Conservation (phyloP, 192 early-diverging fungal genomes). For the Lobosporangium transversale region DNA sequence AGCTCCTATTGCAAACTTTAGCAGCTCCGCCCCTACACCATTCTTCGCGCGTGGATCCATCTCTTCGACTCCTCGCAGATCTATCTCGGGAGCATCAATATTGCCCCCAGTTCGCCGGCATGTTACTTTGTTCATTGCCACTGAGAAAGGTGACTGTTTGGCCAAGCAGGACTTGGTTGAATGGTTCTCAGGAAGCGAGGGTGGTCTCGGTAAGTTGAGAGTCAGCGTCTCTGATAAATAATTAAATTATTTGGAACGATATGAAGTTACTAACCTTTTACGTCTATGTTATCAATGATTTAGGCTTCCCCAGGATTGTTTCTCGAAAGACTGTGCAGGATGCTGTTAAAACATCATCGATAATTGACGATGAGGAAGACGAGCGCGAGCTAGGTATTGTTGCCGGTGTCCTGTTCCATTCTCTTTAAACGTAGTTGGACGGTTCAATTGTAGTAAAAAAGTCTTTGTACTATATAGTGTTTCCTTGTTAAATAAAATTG, state of each 20-base stretch:
- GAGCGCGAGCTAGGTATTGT: slow-evolving; percentile 27
- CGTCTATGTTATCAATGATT: not conserved
- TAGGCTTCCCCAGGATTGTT: slow-evolving; percentile 44
- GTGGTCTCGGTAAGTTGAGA: slow-evolving; percentile 32
- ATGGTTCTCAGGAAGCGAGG: slow-evolving; percentile 52
- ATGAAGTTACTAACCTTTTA: not conserved
- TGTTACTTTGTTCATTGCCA: slow-evolving; percentile 43
- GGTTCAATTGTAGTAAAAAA: no score
- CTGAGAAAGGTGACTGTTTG: slow-evolving; percentile 37
- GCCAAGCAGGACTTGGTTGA: slow-evolving; percentile 45
- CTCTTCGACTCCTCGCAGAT: slow-evolving; percentile 25
- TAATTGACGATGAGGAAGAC: slow-evolving; percentile 28
- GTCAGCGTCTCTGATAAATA: not conserved
- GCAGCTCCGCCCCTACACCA: slow-evolving; percentile 20
- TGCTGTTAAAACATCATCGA: slow-evolving; percentile 13
- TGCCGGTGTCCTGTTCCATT: slow-evolving; percentile 47
- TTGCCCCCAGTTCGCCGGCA: slow-evolving; percentile 38
- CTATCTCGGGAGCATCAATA: slow-evolving; percentile 25
- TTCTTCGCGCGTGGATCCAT: slow-evolving; percentile 21
- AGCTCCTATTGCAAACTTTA: not conserved
- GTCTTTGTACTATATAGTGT: no score
- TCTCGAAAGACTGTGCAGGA: slow-evolving; percentile 42
- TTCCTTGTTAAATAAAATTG: no score
- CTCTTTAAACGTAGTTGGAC: slow-evolving; percentile 15
- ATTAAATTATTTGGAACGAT: no score